phyloP scores from a whole-genome alignment of 2,329 filamentous ascomycete genomes.

The Fusarium succisae region DNA sequence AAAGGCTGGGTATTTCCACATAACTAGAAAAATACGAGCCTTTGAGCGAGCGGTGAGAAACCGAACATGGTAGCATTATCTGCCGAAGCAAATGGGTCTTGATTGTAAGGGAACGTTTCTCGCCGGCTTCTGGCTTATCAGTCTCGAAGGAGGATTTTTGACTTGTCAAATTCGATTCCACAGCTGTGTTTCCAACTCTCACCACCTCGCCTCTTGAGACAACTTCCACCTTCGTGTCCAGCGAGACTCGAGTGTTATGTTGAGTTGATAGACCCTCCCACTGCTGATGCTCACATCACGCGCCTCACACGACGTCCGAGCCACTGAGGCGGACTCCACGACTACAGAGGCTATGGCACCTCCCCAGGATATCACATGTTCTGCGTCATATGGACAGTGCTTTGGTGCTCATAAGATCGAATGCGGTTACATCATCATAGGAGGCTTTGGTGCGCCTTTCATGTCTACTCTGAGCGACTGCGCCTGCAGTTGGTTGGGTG shows the following conservation, averaged over 20 bases:
- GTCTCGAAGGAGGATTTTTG: too few species aligned
- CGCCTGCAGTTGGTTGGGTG: background rate
- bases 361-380: background rate
- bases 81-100: background rate
- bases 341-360: background rate
- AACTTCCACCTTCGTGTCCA: too few species aligned
- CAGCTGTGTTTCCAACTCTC: accelerated
- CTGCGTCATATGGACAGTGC: background rate
- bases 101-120: background rate
- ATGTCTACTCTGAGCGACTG: background rate
- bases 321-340: background rate
- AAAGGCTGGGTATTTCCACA: background rate
- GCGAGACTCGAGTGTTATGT: too few species aligned
- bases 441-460: background rate
- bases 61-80: background rate
- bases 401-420: background rate
- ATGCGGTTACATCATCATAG: background rate
- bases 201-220: background rate
- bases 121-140: background rate
- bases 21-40: background rate
- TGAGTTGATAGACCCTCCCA: too few species aligned
- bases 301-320: too few species aligned
- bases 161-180: background rate
- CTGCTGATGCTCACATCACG: too few species aligned
- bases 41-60: background rate